phyloP scores from a whole-genome alignment of 306 rosid species.

The Dicorynia guianensis region DNA sequence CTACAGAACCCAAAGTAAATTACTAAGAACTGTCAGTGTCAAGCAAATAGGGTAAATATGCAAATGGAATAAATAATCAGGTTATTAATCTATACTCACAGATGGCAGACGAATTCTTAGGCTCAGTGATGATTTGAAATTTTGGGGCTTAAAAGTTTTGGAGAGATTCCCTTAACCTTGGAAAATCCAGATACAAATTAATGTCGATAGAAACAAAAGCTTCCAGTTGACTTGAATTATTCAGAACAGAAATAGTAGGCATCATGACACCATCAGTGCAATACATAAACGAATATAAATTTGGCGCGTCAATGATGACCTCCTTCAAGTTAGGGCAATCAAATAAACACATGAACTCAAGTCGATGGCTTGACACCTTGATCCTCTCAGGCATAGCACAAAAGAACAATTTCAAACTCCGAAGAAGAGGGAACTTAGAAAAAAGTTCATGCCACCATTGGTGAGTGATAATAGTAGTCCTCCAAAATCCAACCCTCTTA shows the following conservation, averaged over 20 bases:
- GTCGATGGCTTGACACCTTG: constrained; percentile 12
- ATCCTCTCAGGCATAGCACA: constrained; percentile 27
- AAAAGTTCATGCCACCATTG: constrained; percentile 24
- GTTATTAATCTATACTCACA: background rate
- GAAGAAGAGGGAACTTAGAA: constrained; percentile 17
- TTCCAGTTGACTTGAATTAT: background rate
- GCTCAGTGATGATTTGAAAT: background rate
- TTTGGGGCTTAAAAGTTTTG: background rate
- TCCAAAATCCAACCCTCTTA: background rate
- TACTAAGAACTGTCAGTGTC: no score
- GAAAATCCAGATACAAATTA: background rate
- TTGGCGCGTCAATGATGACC: constrained; percentile 4
- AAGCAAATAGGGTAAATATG: background rate
- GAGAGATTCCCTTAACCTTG: background rate
- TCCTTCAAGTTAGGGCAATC: background rate
- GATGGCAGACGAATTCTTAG: background rate
- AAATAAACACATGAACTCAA: background rate
- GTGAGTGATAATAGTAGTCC: background rate
- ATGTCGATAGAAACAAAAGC: no score
- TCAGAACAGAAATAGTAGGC: background rate
- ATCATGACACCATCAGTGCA: background rate
- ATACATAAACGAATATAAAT: background rate
- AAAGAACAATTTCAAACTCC: background rate
- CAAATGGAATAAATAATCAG: no score
- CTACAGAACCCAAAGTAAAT: background rate